phyloP scores from a whole-genome alignment of 345 rosid genomes.

The Eucalyptus caleyi region DNA sequence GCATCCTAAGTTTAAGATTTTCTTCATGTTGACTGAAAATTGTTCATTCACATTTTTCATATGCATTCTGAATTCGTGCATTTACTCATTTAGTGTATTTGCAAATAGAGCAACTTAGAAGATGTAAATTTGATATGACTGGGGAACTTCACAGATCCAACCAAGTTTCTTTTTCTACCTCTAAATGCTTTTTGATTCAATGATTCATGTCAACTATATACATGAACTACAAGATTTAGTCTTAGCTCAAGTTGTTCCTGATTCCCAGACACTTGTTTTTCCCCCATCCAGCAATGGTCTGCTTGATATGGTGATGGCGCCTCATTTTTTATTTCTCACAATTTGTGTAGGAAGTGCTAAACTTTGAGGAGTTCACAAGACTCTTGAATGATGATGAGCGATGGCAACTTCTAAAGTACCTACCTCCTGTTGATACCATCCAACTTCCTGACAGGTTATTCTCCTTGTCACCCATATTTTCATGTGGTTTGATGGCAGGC shows the following conservation, averaged over 20 bases:
- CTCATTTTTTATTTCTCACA: not conserved
- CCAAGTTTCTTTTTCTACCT: not conserved
- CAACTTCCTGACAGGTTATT: slow-evolving; percentile 48
- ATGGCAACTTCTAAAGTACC: slow-evolving; percentile 53
- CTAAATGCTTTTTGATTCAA: not conserved
- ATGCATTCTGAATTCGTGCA: not conserved
- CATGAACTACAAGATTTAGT: not conserved
- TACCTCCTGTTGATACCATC: slow-evolving; percentile 51
- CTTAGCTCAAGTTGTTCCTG: not conserved
- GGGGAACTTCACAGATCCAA: not conserved
- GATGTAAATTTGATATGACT: not conserved
- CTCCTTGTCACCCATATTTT: not conserved
- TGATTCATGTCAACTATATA: not conserved
- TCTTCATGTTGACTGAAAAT: not conserved
- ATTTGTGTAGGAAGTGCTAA: slow-evolving; percentile 54
- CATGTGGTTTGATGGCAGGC: not conserved
- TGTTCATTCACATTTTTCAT: not conserved
- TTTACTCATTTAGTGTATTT: not conserved
- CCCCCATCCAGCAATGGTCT: not conserved
- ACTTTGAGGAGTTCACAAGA: slow-evolving; percentile 56
- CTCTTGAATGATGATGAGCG: slow-evolving; percentile 69
- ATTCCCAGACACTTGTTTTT: not conserved
- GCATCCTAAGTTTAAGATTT: not conserved
- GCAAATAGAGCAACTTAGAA: not conserved
- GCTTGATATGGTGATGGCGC: not conserved